phyloP scores from a whole-genome alignment of 2,329 filamentous ascomycete genomes.

The Juglanconis sp. region DNA sequence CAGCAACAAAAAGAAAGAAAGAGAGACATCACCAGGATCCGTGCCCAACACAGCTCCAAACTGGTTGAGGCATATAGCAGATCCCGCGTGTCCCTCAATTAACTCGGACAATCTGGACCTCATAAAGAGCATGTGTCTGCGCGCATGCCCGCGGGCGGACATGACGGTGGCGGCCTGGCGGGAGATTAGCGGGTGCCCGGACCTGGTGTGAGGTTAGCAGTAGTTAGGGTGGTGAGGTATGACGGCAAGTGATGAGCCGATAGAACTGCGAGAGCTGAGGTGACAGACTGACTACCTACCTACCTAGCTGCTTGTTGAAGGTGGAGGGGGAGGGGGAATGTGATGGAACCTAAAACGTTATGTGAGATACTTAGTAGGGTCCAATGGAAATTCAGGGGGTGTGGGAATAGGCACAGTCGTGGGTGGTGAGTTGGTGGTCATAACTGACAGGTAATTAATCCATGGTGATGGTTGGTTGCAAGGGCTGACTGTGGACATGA shows the following conservation, averaged over 20 bases:
- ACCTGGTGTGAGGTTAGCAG: no score
- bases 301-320: no score
- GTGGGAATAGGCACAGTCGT: no score
- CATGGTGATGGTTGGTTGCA: no score
- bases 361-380: neutral
- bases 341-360: no score
- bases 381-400: no score
- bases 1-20: neutral
- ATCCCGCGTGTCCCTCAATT: neutral
- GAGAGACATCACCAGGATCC: neutral
- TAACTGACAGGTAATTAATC: neutral
- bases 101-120: neutral
- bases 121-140: neutral
- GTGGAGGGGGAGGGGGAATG: no score
- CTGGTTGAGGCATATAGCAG: slow-evolving; percentile 1
- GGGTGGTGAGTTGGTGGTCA: neutral
- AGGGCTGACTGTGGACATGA: neutral
- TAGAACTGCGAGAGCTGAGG: no score
- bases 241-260: no score
- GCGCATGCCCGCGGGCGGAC: neutral
- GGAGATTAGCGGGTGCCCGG: neutral
- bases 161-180: neutral
- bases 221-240: no score
- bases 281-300: no score
- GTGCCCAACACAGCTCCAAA: slow-evolving; percentile 8